Percentiles rank a stretch among this genome's conserved stretches.
phyloP scores from a whole-genome alignment of 257 asterid species.

The Paraleonurus japonicus region DNA sequence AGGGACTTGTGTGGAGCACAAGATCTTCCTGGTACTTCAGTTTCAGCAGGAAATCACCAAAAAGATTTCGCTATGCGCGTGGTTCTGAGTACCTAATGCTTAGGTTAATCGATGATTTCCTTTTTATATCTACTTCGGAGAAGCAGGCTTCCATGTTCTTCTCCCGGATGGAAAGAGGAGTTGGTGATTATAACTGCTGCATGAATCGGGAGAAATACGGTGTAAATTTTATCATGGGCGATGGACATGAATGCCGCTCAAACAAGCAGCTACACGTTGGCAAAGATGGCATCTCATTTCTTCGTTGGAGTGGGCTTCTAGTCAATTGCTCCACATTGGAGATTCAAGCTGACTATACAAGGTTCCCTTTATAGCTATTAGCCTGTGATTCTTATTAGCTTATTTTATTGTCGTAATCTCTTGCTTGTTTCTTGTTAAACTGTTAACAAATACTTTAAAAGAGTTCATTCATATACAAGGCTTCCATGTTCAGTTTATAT shows the following conservation, averaged over 20 bases:
- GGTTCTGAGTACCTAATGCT: constrained; percentile 56
- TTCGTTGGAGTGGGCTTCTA: constrained; percentile 89
- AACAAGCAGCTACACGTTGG: constrained; percentile 54
- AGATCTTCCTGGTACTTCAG: constrained; percentile 28
- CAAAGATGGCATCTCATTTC: constrained; percentile 72
- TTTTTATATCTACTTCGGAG: constrained; percentile 80
- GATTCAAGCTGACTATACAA: constrained; percentile 91
- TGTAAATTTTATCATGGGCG: constrained; percentile 49
- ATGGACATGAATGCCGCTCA: constrained; percentile 32
- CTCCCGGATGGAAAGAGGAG: constrained; percentile 66
- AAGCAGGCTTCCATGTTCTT: constrained; percentile 73
- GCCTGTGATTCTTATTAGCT: not conserved
- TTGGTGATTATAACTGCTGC: constrained; percentile 70
- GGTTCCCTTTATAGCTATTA: constrained; percentile 38
- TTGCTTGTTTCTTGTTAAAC: constrained; percentile 1
- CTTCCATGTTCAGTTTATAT: not conserved
- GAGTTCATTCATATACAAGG: not conserved
- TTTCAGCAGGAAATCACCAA: constrained; percentile 20
- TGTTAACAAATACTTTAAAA: not conserved
- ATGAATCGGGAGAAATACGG: constrained; percentile 85
- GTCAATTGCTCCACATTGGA: constrained; percentile 75
- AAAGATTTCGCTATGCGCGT: constrained; percentile 14
- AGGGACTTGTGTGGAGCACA: constrained; percentile 23
- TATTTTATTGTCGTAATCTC: not conserved
- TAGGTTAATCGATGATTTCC: constrained; percentile 78